Evolutionary conservation across 345 rosid species (phyloP), one percentile per base, ranked within the genome.

Genomic region (Rubroshorea leprosula): DNA sequence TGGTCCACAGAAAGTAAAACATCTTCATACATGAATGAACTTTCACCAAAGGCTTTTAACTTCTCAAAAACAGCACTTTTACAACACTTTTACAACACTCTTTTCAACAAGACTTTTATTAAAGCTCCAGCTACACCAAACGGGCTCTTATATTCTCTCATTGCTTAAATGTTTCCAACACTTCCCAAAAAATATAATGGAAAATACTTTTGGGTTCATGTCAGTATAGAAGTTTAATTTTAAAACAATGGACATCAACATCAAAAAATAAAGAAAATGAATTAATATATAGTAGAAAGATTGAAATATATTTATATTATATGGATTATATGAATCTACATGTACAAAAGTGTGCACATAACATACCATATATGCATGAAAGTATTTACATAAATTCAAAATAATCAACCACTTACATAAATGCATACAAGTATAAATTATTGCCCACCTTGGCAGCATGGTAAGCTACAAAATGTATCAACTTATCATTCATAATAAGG

Each of bases 371-470:
- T n/a, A 44, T 44, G n/a, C 18, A 44, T 44, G 35, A 9, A 16
- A 8, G 2, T 39, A 11, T 39, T 29, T 14, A 39, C 45, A 39
- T 13, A 9, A 39, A 39, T 7, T 7, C 16, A n/a, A 14, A 8
- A 39, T 2, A 23, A 23, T 12, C 19, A 46, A 13, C 18, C 23
- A 25, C 13, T 11, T 50, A 22, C 44, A 49, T 3, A 18, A 19
- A 47, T 24, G 18, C 23, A 14, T 47, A 20, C 5, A 19, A 18
- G 14, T 24, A 21, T 18, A 38, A 38, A 45, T 61, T 54, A 57
- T 62, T 55, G 54, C 84, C 81, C 80, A 93, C 99, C 71, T 85
- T 87, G 63, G 97, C 97, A 67, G 92, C 76, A 83, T 93, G 89
- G 73, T 90, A 83, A 71, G 99, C 76, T 27, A 96, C 94, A 61